A percentile compares a stretch with the other conserved stretches of the same genome.
Conservation (phyloP, 441 rosid species). For the Viola pubescens region DNA sequence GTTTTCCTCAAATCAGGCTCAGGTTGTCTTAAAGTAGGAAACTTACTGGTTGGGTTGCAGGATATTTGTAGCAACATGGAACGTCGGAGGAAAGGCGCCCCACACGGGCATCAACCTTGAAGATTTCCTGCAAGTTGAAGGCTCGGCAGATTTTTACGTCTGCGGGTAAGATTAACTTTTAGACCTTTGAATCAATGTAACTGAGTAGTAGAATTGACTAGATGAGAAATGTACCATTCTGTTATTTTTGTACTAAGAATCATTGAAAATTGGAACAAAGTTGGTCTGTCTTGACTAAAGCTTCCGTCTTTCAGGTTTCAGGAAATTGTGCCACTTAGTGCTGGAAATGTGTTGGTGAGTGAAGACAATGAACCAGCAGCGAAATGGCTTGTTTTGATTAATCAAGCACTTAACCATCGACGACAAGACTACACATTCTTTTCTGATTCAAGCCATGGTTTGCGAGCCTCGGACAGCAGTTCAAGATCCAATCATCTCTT, state of each 20-base stretch:
- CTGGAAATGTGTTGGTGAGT: constrained; percentile 75
- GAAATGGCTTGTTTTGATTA: constrained; percentile 78
- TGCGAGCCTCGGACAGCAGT: constrained; percentile 15
- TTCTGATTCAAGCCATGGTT: constrained; percentile 27
- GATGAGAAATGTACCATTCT: neutral
- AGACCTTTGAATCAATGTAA: too few species aligned
- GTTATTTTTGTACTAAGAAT: neutral
- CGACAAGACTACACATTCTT: constrained; percentile 23
- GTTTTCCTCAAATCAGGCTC: neutral
- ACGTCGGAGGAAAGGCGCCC: constrained; percentile 87
- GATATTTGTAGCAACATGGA: constrained; percentile 87
- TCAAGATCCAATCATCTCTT: constrained; percentile 46
- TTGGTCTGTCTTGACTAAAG: neutral
- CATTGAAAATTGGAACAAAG: neutral
- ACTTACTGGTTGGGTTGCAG: constrained; percentile 32
- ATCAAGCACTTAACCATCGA: constrained; percentile 69
- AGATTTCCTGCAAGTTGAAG: constrained; percentile 72
- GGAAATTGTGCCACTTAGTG: constrained; percentile 87
- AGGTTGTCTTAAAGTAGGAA: constrained; percentile 11
- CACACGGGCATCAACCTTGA: constrained; percentile 58
- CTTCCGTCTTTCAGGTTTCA: constrained; percentile 53
- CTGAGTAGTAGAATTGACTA: too few species aligned
- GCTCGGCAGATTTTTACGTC: constrained; percentile 73
- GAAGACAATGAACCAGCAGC: constrained; percentile 97
- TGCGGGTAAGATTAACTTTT: constrained; percentile 56